These are phyloP conservation scores for Salix arbutifolia DNA, from an alignment of 345 rosid genomes.

Conservation along the genomic window DNA sequence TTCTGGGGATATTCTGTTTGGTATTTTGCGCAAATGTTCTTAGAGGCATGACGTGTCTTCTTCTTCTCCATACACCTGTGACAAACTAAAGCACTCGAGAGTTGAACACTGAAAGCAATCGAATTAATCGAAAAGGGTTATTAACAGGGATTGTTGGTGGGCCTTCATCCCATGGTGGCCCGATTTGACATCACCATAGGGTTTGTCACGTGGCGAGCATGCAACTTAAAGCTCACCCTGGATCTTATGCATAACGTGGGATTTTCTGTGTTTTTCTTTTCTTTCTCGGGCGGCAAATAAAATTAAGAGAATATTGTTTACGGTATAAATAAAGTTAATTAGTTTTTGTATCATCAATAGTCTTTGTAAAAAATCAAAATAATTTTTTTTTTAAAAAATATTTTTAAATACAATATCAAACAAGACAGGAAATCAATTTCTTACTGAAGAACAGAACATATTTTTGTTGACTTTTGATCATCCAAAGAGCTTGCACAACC, in stretches of 20 bases:
- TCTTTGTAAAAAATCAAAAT: no score
- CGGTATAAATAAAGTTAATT: no score
- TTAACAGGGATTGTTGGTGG: not conserved
- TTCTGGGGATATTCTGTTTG: not conserved
- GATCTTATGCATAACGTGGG: not conserved
- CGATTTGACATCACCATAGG: not conserved
- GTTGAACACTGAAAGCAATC: not conserved
- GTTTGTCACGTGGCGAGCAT: not conserved
- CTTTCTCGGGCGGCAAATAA: no score
- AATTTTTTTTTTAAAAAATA: no score
- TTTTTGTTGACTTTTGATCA: no score
- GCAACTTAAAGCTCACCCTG: constrained; percentile 2
- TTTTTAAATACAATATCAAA: no score
- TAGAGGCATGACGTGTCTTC: not conserved
- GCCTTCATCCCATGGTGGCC: not conserved
- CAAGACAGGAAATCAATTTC: no score
- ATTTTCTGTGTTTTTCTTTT: not conserved
- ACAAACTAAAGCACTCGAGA: not conserved
- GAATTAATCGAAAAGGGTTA: not conserved
- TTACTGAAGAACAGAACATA: no score
- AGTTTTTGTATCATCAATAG: no score
- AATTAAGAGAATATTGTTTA: no score
- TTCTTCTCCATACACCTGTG: not conserved
- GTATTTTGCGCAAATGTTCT: not conserved
- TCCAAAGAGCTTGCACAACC: no score